Evolutionary conservation across 352 stramenopile genomes (phyloP), one percentile per base, ranked within the genome.

Genomic region (Thraustotheca clavata): DNA sequence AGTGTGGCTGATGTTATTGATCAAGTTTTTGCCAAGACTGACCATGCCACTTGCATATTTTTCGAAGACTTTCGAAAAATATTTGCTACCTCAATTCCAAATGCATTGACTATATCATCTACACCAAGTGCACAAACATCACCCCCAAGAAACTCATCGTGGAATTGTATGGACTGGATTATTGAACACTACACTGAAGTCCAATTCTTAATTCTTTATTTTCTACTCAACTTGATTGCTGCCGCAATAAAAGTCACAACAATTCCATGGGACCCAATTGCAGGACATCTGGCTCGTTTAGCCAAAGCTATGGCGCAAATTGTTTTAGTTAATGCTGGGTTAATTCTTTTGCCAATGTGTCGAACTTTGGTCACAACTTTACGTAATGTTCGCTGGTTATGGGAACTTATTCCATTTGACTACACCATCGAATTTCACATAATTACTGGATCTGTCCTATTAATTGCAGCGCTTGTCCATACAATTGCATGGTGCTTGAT

Each of bases 241-340:
- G 71, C 75, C 57, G 46, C 54, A 27, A 20, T 70, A 11, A 71
- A 74, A 26, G 76, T 71, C 26, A 22, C 34, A 31, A 43, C 62
- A 31, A 77, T 72, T 50, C 66, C 72, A 1, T 20, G 26, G 3
- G 76, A 81, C 24, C 27, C 71, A 2, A 73, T 52, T 18, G 72
- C 68, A 18, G 60, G 54, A 26, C 60, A 50, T 14, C 71, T 61
- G 35, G 69, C 70, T 0, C 62, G 57, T 0, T 60, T 85, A 24
- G 76, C 74, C 35, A 85, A 82, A 43, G 72, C 72, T 20, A 77
- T 66, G 22, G 69, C 74, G 11, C 74, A 85, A 39, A 52, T 74
- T 47, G 62, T 75, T 7, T 41, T 80, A 47, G n/a, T 82, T 20
- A 82, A 82, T 60, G 40, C 49, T 18, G 50, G 48, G 35, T 50